Evolutionary conservation across 176 grass and related monocot genomes (phyloP), one percentile per base, ranked within the genome.

Genomic region (Aegilops bicornis): DNA sequence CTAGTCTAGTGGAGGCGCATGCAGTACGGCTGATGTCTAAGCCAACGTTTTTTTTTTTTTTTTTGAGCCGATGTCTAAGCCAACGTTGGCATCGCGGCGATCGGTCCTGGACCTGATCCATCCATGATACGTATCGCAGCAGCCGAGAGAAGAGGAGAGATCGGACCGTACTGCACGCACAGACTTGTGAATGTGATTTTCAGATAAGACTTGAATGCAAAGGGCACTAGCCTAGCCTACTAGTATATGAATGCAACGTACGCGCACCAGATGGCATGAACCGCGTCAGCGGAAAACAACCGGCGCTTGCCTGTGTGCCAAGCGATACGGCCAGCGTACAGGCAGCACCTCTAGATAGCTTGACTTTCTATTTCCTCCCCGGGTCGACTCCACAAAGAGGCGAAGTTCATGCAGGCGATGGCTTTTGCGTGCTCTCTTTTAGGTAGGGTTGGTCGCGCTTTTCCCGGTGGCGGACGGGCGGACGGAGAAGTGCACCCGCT

Each of bases 181-280:
- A 47, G 69, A 2, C n/a, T 4, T 39, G 33, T 12, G 81, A 29
- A 25, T 59, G 50, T 22, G 23, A 58, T 40, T 17, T 50, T 61
- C 81, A 40, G 67, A 73, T 42, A 35, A 19, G 33, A 17, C 50
- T 20, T 20, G 25, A 24, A 5, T 69, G 48, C 23, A 22, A 66
- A 63, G 23, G 37, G 78, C 35, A 15, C 43, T 45, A 13, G 43
- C n/a, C 43, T 45, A 45, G 43, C 11, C 43, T 45, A 45, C 0
- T 16, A 30, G 54, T n/a, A n/a, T n/a, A 58, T 77, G 83, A 85
- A 66, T 67, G 83, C 73, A 83, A 73, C 81, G 36, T 37, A 37
- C 36, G 8, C 8, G 19, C 54, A 58, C 54, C 27, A 31, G 31
- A 29, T n/a, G 45, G 25, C 61, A 65, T 14, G 29, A 61, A 5